phyloP scores from a whole-genome alignment of 1,139 yeast species.

The Blastobotrys illinoisensis region DNA sequence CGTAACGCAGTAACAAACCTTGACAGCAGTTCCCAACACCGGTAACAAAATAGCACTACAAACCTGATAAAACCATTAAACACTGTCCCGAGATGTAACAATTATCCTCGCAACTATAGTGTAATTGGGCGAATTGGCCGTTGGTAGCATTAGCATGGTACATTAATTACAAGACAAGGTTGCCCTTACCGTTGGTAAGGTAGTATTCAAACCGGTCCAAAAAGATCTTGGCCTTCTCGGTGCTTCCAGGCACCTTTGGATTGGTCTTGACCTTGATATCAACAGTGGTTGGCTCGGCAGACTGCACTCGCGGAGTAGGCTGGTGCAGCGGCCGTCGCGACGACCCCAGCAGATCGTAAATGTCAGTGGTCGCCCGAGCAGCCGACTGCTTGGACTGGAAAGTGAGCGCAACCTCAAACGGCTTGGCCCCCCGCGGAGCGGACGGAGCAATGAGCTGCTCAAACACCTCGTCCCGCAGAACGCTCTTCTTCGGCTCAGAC shows the following conservation, averaged over 20 bases:
- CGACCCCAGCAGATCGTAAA: constrained; percentile 41
- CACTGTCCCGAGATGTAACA: too few relatives aligned
- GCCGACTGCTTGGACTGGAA: constrained; percentile 33
- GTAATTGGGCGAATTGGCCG: too few relatives aligned
- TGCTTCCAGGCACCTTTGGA: constrained; percentile 39
- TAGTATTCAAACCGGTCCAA: constrained; percentile 30
- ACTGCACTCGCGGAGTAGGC: constrained; percentile 21
- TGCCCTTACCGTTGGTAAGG: constrained; percentile 26
- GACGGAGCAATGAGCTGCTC: constrained; percentile 53
- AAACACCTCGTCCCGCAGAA: constrained; percentile 58
- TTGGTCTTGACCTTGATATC: constrained; percentile 46
- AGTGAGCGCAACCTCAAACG: constrained; percentile 52
- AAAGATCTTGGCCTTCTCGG: constrained; percentile 41
- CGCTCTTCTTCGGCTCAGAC: constrained; percentile 38
- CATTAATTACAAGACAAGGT: constrained; percentile 15
- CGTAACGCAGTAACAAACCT: not conserved
- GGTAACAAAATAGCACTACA: too few relatives aligned
- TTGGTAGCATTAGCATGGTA: not conserved
- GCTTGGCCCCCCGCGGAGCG: constrained; percentile 35
- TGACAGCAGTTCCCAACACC: too few relatives aligned
- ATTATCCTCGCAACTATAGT: too few relatives aligned
- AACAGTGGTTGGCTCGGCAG: constrained; percentile 27
- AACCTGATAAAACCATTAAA: too few relatives aligned
- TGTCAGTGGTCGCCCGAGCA: constrained; percentile 31
- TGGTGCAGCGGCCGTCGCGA: constrained; percentile 19